Conservation (phyloP, 805 yeast genomes). For the Teunomyces gatunensis region DNA sequence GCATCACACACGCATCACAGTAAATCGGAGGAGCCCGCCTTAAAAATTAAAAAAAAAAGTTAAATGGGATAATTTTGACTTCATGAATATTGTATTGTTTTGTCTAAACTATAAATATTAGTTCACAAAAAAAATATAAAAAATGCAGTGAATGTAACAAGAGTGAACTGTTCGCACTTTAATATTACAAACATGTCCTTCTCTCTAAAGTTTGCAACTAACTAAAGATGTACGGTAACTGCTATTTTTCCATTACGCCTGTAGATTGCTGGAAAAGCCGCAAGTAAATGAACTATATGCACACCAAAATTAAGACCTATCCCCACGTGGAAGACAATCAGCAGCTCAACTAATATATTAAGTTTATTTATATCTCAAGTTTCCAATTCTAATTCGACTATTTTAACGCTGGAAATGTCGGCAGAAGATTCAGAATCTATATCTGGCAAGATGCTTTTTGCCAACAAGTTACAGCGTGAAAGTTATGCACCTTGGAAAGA, state of each 20-base stretch:
- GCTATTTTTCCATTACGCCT: neutral
- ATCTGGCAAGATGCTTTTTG: conserved; percentile 66
- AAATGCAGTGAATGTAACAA: too few species aligned
- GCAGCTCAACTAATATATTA: neutral
- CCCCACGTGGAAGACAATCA: conserved; percentile 4
- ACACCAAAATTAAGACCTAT: neutral
- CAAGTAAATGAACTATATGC: neutral
- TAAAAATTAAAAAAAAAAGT: neutral
- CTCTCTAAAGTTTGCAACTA: too few species aligned
- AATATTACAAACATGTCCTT: too few species aligned
- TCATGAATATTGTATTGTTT: neutral
- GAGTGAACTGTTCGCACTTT: too few species aligned
- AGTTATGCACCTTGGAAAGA: conserved; percentile 86
- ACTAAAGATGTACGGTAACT: neutral
- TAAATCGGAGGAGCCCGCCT: neutral
- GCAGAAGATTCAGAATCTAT: conserved; percentile 6
- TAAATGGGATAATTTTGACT: neutral
- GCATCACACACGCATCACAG: neutral
- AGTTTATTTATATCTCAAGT: conserved; percentile 2
- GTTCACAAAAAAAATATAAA: neutral
- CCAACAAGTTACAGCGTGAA: conserved; percentile 77
- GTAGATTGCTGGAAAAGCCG: neutral
- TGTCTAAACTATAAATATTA: neutral
- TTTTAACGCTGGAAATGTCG: conserved; percentile 1
- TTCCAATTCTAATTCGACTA: neutral